Evolutionary conservation across 78 protist genomes (phyloP).

Genomic region (Protostelium mycophagum): DNA sequence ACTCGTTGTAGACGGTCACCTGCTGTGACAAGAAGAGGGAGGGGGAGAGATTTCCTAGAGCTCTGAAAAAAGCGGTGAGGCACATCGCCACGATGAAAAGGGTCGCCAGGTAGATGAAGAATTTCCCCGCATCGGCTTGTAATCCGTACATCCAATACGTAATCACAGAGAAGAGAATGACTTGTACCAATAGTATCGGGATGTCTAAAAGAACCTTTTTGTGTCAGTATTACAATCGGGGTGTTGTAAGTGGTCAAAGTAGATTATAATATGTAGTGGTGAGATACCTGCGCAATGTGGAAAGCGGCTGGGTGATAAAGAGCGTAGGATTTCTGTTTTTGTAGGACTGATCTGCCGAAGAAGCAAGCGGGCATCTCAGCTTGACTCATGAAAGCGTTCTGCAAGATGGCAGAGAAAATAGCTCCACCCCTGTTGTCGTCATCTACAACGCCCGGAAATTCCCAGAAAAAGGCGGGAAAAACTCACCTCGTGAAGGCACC

Average conservation of each 20-base stretch:
- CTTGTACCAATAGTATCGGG: conserved; percentile 27
- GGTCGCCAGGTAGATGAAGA: conserved; percentile 31
- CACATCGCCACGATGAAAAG: conserved; percentile 27
- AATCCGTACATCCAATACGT: conserved; percentile 53
- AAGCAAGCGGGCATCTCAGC: conserved; percentile 25
- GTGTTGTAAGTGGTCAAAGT: too few relatives aligned
- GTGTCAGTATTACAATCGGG: background rate
- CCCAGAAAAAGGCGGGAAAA: too few relatives aligned
- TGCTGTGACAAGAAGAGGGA: conserved; percentile 21
- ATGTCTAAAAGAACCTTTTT: conserved; percentile 23
- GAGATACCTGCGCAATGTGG: conserved; percentile 37
- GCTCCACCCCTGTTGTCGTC: conserved; percentile 26
- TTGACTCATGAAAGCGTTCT: conserved; percentile 35
- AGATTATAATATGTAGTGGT: background rate
- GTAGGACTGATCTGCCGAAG: conserved; percentile 32
- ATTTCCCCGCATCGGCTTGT: conserved; percentile 28
- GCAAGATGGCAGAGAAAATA: conserved; percentile 19
- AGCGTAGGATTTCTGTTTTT: conserved; percentile 31
- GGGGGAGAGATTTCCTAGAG: conserved; percentile 33
- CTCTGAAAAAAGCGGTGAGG: conserved; percentile 29
- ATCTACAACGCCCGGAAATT: background rate
- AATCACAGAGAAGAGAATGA: conserved; percentile 28
- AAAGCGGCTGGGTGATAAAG: conserved; percentile 42
- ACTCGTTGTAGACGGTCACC: conserved; percentile 16
- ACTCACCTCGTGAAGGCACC: conserved; percentile 38